phyloP scores from a whole-genome alignment of 257 asterid species.

The Anisodus tanguticus region DNA sequence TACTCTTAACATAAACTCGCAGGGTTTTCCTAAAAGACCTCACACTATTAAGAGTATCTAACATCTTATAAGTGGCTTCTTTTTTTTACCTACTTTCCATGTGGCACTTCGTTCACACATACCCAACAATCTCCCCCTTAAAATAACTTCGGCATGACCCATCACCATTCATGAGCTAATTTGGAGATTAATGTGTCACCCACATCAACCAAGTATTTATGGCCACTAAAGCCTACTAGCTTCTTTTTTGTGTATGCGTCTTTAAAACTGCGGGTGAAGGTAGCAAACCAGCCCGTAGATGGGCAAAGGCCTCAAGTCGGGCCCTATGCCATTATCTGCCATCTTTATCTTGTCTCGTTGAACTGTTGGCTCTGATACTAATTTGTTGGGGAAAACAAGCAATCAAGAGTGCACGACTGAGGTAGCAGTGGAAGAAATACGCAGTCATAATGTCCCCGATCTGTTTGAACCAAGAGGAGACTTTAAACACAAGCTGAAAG shows the following conservation, averaged over 20 bases:
- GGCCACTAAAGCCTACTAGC: no score
- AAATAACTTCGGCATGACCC: neutral
- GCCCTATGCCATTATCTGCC: neutral
- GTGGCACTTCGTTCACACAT: neutral
- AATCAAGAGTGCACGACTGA: neutral
- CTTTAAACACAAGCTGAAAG: neutral
- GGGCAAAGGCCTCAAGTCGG: neutral
- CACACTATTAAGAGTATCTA: no score
- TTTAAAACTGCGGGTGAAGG: no score
- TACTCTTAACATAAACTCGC: neutral
- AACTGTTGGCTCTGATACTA: neutral
- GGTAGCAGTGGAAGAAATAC: slow-evolving; percentile 17
- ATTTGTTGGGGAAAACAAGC: slow-evolving; percentile 10
- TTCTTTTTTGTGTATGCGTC: no score
- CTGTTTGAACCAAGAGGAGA: neutral
- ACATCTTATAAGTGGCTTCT: neutral
- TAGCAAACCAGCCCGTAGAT: no score
- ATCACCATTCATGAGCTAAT: neutral
- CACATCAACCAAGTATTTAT: no score
- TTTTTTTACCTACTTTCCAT: neutral
- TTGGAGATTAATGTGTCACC: neutral
- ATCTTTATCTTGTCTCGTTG: neutral
- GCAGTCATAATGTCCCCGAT: neutral
- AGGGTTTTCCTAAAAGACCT: neutral
- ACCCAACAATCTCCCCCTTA: neutral